A percentile compares a stretch with the other conserved stretches of the same genome.
These are phyloP conservation scores for Globisporangium cederbergense DNA, from an alignment of 352 stramenopile genomes.

Conservation along the genomic window DNA sequence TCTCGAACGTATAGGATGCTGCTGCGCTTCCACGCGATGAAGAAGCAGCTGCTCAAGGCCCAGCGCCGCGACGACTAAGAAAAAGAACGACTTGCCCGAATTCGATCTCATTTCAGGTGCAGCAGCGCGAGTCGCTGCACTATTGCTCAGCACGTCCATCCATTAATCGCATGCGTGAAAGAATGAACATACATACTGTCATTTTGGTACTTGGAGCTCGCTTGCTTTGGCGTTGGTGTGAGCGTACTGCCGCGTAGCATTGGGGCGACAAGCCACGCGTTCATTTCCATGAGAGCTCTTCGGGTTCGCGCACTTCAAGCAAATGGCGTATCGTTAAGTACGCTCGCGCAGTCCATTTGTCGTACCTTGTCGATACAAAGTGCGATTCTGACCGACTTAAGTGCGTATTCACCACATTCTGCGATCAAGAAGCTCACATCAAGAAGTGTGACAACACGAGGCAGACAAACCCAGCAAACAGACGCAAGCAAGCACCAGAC, in stretches of 20 bases:
- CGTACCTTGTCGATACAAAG: not conserved
- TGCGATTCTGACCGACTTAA: not conserved
- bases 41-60: constrained; percentile 69
- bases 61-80: constrained; percentile 60
- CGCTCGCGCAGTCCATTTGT: not conserved
- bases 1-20: constrained; percentile 47
- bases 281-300: not conserved
- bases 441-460: not conserved
- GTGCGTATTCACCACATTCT: not conserved
- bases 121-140: not conserved
- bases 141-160: not conserved
- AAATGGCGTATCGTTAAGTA: not conserved
- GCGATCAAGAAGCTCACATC: not conserved
- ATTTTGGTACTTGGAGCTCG: not conserved
- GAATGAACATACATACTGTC: not conserved
- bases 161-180: constrained; percentile 5
- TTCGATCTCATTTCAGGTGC: not conserved
- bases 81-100: not conserved
- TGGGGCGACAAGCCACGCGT: not conserved
- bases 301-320: not conserved
- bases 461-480: not conserved
- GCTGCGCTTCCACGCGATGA: constrained; percentile 73
- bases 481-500: not conserved
- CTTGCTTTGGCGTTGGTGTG: not conserved
- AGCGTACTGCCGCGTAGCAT: not conserved